Evolutionary conservation across 2,329 filamentous ascomycete species (phyloP).

Genomic region (Claviceps africana): DNA sequence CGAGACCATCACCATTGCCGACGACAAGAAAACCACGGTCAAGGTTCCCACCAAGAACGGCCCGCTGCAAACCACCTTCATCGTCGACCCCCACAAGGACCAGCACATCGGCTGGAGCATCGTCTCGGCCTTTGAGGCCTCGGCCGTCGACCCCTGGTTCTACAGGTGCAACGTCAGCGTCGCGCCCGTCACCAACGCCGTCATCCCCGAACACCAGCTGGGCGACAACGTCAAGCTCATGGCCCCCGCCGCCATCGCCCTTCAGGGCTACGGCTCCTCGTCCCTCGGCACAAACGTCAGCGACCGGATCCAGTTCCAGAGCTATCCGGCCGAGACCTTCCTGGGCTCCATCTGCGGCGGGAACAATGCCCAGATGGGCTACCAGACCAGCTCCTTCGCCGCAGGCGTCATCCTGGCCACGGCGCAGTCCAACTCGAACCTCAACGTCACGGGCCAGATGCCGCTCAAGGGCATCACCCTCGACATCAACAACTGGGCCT

Average conservation of each 20-base stretch:
- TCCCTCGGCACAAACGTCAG: slow-evolving; percentile 11
- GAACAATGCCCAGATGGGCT: slow-evolving; percentile 19
- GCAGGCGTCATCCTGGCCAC: slow-evolving; percentile 21
- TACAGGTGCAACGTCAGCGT: slow-evolving; percentile 27
- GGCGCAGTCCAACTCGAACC: slow-evolving; percentile 15
- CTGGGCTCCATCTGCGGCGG: slow-evolving; percentile 23
- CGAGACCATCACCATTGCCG: slow-evolving; percentile 15
- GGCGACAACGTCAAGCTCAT: slow-evolving; percentile 20
- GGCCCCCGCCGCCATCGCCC: slow-evolving; percentile 24
- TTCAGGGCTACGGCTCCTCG: slow-evolving; percentile 23
- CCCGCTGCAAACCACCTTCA: slow-evolving; percentile 22
- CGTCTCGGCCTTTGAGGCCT: slow-evolving; percentile 26
- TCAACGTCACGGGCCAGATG: slow-evolving; percentile 14
- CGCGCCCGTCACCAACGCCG: slow-evolving; percentile 19
- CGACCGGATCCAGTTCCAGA: slow-evolving; percentile 19
- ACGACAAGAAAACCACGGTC: slow-evolving; percentile 11
- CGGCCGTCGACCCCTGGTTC: slow-evolving; percentile 22
- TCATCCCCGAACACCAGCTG: slow-evolving; percentile 21
- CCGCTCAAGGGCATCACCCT: slow-evolving; percentile 19
- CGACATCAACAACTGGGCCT: slow-evolving; percentile 19
- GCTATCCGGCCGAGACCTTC: slow-evolving; percentile 26
- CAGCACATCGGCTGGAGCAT: slow-evolving; percentile 15
- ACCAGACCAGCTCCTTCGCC: slow-evolving; percentile 21
- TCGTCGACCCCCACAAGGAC: slow-evolving; percentile 15
- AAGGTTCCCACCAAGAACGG: slow-evolving; percentile 16